Base-by-base conservation (phyloP, 352 stramenopile species). In the Pythium grandisporangium region DNA sequence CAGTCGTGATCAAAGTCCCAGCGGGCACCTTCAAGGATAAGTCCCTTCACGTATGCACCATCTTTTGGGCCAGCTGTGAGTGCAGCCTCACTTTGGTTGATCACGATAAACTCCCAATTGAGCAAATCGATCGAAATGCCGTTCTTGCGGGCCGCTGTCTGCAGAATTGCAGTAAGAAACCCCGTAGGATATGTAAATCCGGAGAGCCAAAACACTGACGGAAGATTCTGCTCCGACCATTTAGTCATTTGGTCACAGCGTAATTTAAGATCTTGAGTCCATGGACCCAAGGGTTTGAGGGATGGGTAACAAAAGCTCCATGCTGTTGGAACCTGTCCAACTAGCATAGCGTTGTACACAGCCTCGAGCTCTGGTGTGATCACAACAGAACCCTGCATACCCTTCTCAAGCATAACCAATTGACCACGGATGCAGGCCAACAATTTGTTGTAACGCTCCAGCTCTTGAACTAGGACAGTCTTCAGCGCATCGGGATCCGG, bases 161-260 rank as follows among this genome's bases (percentile, higher is more conserved):
- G 94, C 36, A 98, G 61, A 24, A 98, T 49, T n/a, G 94, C 94
- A 0, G 94, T 98, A 5, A 98, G 59, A 42, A 98, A 98, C 4
- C 88, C 86, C 21, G 91, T 98, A 16, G 94, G 94, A 49, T 98
- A 98, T 8, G 94, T 98, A 48, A 98, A 97, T 3, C 90, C 93
- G 3, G 85, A 74, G 6, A 98, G 78, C 94, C 95, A 98, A 47
- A 98, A 97, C 8, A 95, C 78, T 29, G 67, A 61, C 13, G 93
- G 93, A 19, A 96, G 58, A 0, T 59, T 66, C 20, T 78, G 61
- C 33, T 90, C 83, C 1, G 85, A 78, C 93, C 92, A 98, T 30
- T 71, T 74, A 46, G 55, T 70, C 64, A 98, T 93, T 61, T 97
- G 91, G 13, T 95, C 83, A 21, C 86, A 84, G 7, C 90, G 68